Evolutionary conservation across 2,329 filamentous ascomycete species (phyloP).

Genomic region (Phaeosphaeria sp.): DNA sequence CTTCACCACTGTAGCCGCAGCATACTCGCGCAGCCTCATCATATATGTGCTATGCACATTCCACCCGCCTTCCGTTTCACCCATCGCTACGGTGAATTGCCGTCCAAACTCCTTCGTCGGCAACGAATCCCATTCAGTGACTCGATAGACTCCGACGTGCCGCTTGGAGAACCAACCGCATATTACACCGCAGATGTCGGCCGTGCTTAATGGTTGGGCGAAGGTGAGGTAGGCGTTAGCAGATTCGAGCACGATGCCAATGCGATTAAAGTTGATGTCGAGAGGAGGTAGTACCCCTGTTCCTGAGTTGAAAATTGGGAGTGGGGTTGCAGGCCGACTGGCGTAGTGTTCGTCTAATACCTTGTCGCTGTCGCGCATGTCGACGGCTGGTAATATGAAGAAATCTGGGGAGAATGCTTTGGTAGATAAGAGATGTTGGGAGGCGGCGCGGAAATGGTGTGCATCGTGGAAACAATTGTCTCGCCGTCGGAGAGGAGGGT

Average conservation of each 20-base stretch:
- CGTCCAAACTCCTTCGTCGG: not conserved
- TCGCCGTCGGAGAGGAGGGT: no score
- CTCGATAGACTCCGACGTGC: not conserved
- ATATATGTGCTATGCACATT: not conserved
- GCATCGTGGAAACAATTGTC: not conserved
- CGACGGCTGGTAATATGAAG: not conserved
- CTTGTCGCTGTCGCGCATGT: not conserved
- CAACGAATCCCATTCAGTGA: not conserved
- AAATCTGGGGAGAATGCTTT: not conserved
- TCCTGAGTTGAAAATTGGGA: not conserved
- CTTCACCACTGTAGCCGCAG: not conserved
- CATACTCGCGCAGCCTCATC: not conserved
- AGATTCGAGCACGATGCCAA: conserved; percentile 10
- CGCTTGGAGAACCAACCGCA: not conserved
- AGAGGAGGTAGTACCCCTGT: not conserved
- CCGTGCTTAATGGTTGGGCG: not conserved
- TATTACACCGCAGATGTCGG: not conserved
- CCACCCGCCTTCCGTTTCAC: not conserved
- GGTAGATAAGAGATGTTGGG: not conserved
- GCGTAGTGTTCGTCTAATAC: not conserved
- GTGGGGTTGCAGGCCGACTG: no score
- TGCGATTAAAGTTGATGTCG: conserved; percentile 4
- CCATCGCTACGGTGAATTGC: not conserved
- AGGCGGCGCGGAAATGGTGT: not conserved
- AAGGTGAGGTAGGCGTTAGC: conserved; percentile 1